These are phyloP conservation scores for Aegilops umbellulata DNA, from an alignment of 176 grass and related monocot species.

Conservation along the genomic window DNA sequence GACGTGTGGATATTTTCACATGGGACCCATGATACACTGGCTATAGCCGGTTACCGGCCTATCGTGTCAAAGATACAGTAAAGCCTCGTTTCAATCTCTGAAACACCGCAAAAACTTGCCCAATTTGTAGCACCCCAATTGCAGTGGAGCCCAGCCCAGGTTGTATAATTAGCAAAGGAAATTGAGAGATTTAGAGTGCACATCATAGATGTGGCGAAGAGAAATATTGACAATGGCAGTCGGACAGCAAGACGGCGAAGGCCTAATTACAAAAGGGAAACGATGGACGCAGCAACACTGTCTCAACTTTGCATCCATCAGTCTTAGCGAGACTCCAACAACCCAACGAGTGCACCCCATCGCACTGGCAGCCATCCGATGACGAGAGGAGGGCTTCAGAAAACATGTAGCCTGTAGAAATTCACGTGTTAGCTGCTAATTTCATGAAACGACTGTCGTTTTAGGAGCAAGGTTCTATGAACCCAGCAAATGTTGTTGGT, in stretches of 20 bases:
- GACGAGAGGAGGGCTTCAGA: neutral
- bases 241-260: neutral
- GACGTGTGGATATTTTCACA: neutral
- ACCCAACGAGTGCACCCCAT: neutral
- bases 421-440: neutral
- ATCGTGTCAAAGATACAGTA: too few species aligned
- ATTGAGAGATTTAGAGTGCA: neutral
- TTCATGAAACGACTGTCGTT: neutral
- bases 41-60: too few species aligned
- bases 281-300: neutral
- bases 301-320: constrained; percentile 13
- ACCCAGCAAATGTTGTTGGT: neutral
- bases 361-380: neutral
- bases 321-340: neutral
- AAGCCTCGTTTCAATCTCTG: too few species aligned
- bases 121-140: neutral
- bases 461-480: neutral
- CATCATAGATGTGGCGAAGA: too few species aligned
- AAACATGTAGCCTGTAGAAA: neutral
- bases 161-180: neutral
- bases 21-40: neutral
- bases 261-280: constrained; percentile 35
- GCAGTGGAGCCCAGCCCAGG: neutral
- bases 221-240: constrained; percentile 11
- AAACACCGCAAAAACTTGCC: too few species aligned